phyloP scores from a whole-genome alignment of 1,284 basidiomycete genomes.

The Moesziomyces aphidis region DNA sequence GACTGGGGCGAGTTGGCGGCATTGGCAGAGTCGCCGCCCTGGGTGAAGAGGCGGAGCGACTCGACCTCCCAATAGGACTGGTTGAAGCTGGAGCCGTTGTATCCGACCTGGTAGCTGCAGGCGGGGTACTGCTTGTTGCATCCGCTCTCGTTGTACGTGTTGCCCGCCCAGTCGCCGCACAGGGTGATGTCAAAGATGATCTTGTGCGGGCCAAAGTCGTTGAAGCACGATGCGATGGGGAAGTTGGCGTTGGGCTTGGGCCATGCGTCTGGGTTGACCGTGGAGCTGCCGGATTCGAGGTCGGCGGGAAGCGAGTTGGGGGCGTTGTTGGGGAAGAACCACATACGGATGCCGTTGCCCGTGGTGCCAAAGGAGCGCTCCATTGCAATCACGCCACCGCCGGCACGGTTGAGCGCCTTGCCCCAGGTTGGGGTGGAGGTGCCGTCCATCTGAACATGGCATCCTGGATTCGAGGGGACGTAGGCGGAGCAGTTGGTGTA shows the following conservation, averaged over 20 bases:
- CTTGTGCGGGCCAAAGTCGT: constrained; percentile 56
- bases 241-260: constrained; percentile 56
- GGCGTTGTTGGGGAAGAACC: constrained; percentile 55
- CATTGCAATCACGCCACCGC: constrained; percentile 64
- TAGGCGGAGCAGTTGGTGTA: constrained; percentile 58
- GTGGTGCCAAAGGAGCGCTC: constrained; percentile 58
- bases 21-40: constrained; percentile 48
- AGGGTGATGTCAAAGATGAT: constrained; percentile 65
- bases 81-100: constrained; percentile 52
- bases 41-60: constrained; percentile 49
- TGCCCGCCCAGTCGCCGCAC: constrained; percentile 61
- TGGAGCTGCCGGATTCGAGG: constrained; percentile 29
- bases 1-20: constrained; percentile 36
- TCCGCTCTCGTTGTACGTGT: constrained; percentile 43
- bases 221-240: constrained; percentile 52
- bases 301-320: constrained; percentile 45
- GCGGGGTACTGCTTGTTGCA: constrained; percentile 51
- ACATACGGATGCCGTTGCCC: constrained; percentile 62
- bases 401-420: constrained; percentile 48
- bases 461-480: constrained; percentile 49
- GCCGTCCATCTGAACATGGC: constrained; percentile 58
- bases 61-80: constrained; percentile 61
- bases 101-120: constrained; percentile 54
- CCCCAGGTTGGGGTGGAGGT: constrained; percentile 57
- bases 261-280: constrained; percentile 55